Evolutionary conservation across 352 stramenopile genomes (phyloP).

Genomic region (Phytophthora syringae): DNA sequence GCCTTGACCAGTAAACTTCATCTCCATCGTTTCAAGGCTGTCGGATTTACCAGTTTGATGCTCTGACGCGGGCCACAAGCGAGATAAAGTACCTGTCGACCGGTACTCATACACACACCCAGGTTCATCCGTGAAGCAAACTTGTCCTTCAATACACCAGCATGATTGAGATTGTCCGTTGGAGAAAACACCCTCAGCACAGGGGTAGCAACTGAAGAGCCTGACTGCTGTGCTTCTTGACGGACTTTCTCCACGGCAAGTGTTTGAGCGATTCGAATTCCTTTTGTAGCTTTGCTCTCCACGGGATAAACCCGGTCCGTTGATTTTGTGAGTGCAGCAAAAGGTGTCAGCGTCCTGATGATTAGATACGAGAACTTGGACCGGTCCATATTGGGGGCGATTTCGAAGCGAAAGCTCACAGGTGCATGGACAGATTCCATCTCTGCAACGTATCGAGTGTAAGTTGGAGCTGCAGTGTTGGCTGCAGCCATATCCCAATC

Average conservation of each 20-base stretch:
- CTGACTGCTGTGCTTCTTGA: conserved; percentile 9
- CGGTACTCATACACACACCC: conserved; percentile 60
- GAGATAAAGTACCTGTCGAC: conserved; percentile 57
- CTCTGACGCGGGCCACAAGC: conserved; percentile 32
- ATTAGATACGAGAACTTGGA: conserved; percentile 61
- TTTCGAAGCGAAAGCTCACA: conserved; percentile 51
- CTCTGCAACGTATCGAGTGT: conserved; percentile 37
- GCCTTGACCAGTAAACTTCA: conserved; percentile 54
- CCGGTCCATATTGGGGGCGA: conserved; percentile 58
- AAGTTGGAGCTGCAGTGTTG: conserved; percentile 2
- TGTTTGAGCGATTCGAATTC: conserved; percentile 59
- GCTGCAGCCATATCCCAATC: conserved; percentile 39
- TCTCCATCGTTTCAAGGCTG: conserved; percentile 46
- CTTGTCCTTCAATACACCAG: conserved; percentile 67
- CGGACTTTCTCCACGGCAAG: conserved; percentile 59
- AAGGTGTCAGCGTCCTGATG: conserved; percentile 55
- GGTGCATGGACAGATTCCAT: conserved; percentile 34
- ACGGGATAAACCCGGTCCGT: conserved; percentile 53
- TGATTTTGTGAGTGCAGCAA: conserved; percentile 48
- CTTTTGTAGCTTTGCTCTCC: conserved; percentile 39
- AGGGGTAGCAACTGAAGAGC: conserved; percentile 9
- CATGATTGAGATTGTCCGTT: conserved; percentile 30
- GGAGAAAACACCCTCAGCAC: conserved; percentile 19
- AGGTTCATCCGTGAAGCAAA: conserved; percentile 59
- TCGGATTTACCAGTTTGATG: conserved; percentile 8